phyloP scores from a whole-genome alignment of 1,139 yeast species.

The Pichia norvegensis region DNA sequence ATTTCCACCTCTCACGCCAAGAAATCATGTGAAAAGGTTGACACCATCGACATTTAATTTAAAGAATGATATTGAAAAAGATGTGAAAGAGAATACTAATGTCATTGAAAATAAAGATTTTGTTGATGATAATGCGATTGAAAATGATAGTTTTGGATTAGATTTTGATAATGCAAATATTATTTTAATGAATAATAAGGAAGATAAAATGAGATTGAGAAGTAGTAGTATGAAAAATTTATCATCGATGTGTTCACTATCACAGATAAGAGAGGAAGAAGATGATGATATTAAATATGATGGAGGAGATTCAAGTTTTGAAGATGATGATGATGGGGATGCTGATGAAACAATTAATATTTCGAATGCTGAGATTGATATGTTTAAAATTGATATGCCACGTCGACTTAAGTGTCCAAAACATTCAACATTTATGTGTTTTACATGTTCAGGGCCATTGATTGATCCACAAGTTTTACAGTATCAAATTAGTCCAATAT shows the following conservation, averaged over 20 bases:
- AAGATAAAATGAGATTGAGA: background rate
- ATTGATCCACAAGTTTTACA: slow-evolving; percentile 8
- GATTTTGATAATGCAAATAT: background rate
- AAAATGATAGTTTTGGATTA: background rate
- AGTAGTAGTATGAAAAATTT: background rate
- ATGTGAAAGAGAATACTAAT: background rate
- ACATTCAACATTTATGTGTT: slow-evolving; percentile 23
- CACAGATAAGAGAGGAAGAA: slow-evolving; percentile 14
- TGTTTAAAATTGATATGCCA: slow-evolving; percentile 20
- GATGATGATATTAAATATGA: slow-evolving; percentile 9
- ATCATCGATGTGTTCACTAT: slow-evolving; percentile 2
- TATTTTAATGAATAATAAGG: background rate
- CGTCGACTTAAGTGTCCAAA: slow-evolving; percentile 21
- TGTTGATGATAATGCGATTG: background rate
- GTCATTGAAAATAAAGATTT: background rate
- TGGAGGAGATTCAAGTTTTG: slow-evolving; percentile 6
- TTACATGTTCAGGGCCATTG: slow-evolving; percentile 11
- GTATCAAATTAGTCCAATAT: slow-evolving; percentile 16
- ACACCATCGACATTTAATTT: slow-evolving; percentile 17
- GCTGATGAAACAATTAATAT: slow-evolving; percentile 14
- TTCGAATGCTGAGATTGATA: slow-evolving; percentile 17
- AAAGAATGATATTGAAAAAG: slow-evolving; percentile 2
- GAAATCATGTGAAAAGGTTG: slow-evolving; percentile 21
- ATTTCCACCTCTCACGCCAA: slow-evolving; percentile 15
- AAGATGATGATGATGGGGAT: slow-evolving; percentile 14